Base-by-base conservation (phyloP, 202 grass and related monocot species). In the Schoenoplectus triqueter region DNA sequence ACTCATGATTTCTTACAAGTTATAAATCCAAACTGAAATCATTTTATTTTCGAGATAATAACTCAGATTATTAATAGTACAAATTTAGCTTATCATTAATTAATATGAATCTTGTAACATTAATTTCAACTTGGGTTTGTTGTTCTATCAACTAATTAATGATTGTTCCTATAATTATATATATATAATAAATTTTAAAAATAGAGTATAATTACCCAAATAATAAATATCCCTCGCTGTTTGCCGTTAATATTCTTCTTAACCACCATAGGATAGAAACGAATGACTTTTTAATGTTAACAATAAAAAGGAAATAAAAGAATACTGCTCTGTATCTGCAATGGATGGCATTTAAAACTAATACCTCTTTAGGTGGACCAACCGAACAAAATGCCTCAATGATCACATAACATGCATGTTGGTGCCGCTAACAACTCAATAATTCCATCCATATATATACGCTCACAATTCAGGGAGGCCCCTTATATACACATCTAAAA, bases 401-500 rank as follows among this genome's bases (percentile, higher is more conserved):
- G 19, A 83, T 83, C 80, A 67, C 80, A 69, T 66, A 83, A 83
- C 64, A 70, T 83, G 80, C 74, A 60, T 59, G 74, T 13, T 78
- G 74, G 74, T 78, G 52, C 54, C 52, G 17, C 84, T 56, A 78
- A 78, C 74, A 78, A 78, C 54, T 77, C 70, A 69, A 86, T 61
- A 52, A 80, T 72, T 21, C 39, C 31, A 7, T 18, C 70, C 31
- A 13, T 11, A 85, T 65, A 81, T 81, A 81, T 49, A 66, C 7
- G 10, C 44, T 68, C 64, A 83, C 80, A 81, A 83, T 64, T 68
- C 66, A 83, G 14, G 47, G 9, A 42, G 52, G 80, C 31, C 64
- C 85, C 67, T 88, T 92, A 81, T 78, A 78, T 78, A 70, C 13
- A 64, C 52, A 76, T 60, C 75, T n/a, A 7, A 49, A 66, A 31